Percentiles rank a stretch among this genome's conserved stretches.
Conservation (phyloP, 768 basidiomycete genomes). For the Filobasidium wieringae region DNA sequence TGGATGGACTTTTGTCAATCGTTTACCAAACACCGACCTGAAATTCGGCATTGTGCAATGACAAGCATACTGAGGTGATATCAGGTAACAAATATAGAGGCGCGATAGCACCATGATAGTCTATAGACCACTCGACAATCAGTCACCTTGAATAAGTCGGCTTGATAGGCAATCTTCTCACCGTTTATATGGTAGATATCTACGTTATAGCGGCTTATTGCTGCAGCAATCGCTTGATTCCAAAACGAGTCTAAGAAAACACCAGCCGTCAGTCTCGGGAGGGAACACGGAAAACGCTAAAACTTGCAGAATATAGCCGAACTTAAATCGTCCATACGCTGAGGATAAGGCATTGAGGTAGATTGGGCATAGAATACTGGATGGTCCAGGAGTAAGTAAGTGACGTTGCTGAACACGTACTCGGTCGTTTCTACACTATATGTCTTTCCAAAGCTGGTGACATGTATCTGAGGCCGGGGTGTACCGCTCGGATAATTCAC, state of each 20-base stretch:
- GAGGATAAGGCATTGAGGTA: conserved; percentile 87
- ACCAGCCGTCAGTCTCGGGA: too few species aligned
- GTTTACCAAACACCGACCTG: too few species aligned
- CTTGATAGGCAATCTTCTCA: too few species aligned
- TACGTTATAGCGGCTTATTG: conserved; percentile 68
- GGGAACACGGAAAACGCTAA: too few species aligned
- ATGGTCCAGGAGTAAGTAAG: conserved; percentile 82
- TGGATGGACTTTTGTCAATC: too few species aligned
- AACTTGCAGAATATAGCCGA: conserved; percentile 97
- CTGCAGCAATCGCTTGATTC: conserved; percentile 92
- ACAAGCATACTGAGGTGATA: conserved; percentile 76
- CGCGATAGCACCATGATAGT: conserved; percentile 86
- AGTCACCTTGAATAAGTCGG: too few species aligned
- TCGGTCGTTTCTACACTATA: conserved; percentile 93
- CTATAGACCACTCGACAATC: too few species aligned
- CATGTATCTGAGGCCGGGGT: conserved; percentile 83
- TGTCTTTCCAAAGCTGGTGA: conserved; percentile 88
- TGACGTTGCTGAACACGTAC: conserved; percentile 85
- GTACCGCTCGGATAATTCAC: conserved; percentile 84
- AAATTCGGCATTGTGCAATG: conserved; percentile 93
- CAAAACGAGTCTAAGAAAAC: conserved; percentile 96
- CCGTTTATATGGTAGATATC: conserved; percentile 89
- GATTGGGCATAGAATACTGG: conserved; percentile 95
- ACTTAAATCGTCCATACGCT: conserved; percentile 91
- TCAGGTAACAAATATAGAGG: conserved; percentile 85